Percentiles rank a stretch among this genome's conserved stretches.
phyloP scores from a whole-genome alignment of 805 yeast genomes.

The Jamesozyma spencerorum region DNA sequence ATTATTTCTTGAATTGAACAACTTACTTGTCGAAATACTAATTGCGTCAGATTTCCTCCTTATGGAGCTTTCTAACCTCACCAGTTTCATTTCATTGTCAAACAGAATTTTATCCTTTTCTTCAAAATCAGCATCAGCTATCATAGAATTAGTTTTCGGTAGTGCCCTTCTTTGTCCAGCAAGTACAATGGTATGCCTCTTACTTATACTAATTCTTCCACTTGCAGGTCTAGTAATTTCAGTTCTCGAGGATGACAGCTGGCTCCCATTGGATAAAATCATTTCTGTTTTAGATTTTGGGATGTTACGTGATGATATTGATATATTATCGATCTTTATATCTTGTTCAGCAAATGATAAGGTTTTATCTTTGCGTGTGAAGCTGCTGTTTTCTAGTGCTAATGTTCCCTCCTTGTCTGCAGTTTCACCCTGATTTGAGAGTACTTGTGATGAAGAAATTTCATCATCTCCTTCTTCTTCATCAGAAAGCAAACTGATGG shows the following conservation, averaged over 20 bases:
- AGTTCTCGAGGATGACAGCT: slow-evolving; percentile 3
- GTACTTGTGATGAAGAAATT: too few relatives aligned
- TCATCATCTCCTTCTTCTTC: too few relatives aligned
- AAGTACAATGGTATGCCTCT: slow-evolving; percentile 7
- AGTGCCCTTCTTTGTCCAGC: background rate
- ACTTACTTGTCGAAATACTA: slow-evolving; percentile 20
- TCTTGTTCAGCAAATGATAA: too few relatives aligned
- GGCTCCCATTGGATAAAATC: slow-evolving; percentile 3
- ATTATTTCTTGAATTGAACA: slow-evolving; percentile 16
- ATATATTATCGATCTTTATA: too few relatives aligned
- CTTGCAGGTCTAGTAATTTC: slow-evolving; percentile 20
- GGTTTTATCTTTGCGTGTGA: too few relatives aligned
- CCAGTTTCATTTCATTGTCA: slow-evolving; percentile 15
- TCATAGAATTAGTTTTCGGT: background rate
- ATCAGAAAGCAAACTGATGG: too few relatives aligned
- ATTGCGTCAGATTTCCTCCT: slow-evolving; percentile 7
- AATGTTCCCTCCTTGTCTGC: too few relatives aligned
- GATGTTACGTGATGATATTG: too few relatives aligned
- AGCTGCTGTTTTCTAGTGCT: too few relatives aligned
- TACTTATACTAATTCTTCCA: slow-evolving; percentile 27
- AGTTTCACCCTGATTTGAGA: too few relatives aligned
- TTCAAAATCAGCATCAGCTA: slow-evolving; percentile 9
- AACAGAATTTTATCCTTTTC: slow-evolving; percentile 16
- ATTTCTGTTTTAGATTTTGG: too few relatives aligned
- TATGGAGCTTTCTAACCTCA: slow-evolving; percentile 10